Evolutionary conservation across 108 stramenopile genomes (phyloP), one percentile per base, ranked within the genome.

Genomic region (Fragilariopsis cylindrus): DNA sequence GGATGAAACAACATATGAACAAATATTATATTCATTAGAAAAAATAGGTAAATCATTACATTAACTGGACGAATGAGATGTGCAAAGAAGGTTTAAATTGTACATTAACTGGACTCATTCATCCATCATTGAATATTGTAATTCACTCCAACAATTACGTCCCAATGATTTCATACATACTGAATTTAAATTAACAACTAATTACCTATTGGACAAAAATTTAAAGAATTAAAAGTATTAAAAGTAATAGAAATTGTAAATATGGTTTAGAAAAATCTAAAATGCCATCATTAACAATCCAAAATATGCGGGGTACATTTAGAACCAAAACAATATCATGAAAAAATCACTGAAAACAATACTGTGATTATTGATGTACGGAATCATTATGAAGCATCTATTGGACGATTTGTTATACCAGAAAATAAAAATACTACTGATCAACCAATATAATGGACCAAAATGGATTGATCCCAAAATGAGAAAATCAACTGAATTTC

Each of bases 281-380:
- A 30, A 93, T 92, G 0, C 93, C 93, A 0, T 79, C 76, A 13
- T 84, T 95, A 65, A 66, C 71, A 30, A 30, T 30, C 62, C 13
- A 44, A 79, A 88, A 57, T 82, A 90, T 71, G 84, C 76, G 5
- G 93, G 13, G 82, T 73, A 3, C 96, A 97, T 78, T 71, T 97
- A 56, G 88, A 92, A 72, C 91, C 96, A 18, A 74, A 85, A 68
- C 89, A 94, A 6, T 97, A 91, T 80, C 91, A 95, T 79, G 68
- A 75, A 44, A 92, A 88, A 63, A 76, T 96, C 72, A 88, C 67
- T 8, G 89, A 95, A 72, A 85, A 87, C 60, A 74, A 82, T 57
- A 92, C 94, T 18, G 96, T 97, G 1, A 84, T 97, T 64, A 94
- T 97, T 74, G 96, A 97, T 69, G 96, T 97, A 4, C 66, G 78